These are phyloP conservation scores for Candida maesae DNA, from an alignment of 805 yeast genomes.

Conservation along the genomic window DNA sequence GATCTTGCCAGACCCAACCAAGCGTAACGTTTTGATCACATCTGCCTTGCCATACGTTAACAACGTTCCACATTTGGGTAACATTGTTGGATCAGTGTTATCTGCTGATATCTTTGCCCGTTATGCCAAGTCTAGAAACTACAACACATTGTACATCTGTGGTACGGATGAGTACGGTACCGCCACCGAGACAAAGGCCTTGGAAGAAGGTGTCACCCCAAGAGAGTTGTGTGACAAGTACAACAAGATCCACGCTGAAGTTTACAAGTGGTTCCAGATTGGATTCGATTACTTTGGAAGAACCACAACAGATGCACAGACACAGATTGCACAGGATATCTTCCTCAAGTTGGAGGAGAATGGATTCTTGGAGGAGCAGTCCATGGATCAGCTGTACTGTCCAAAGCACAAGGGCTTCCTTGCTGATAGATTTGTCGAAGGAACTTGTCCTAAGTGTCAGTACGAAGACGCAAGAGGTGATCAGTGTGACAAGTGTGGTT, in stretches of 20 bases:
- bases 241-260: slow-evolving; percentile 78
- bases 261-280: slow-evolving; percentile 95
- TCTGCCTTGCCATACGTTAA: slow-evolving; percentile 98
- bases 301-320: slow-evolving; percentile 88
- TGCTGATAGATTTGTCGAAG: slow-evolving; percentile 97
- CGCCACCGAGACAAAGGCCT: slow-evolving; percentile 97
- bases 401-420: slow-evolving; percentile 84
- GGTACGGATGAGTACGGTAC: slow-evolving; percentile 99
- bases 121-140: slow-evolving; percentile 83
- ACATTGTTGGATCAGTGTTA: slow-evolving; percentile 91
- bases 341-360: slow-evolving; percentile 74
- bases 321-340: slow-evolving; percentile 93
- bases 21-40: slow-evolving; percentile 80
- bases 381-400: slow-evolving; percentile 89
- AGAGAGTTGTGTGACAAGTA: slow-evolving; percentile 87
- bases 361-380: slow-evolving; percentile 78
- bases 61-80: slow-evolving; percentile 98
- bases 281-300: slow-evolving; percentile 95
- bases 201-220: slow-evolving; percentile 90
- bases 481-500: slow-evolving; percentile 97
- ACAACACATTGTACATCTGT: slow-evolving; percentile 81
- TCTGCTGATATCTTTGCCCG: slow-evolving; percentile 93
- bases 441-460: slow-evolving; percentile 91
- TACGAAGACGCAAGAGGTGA: slow-evolving; percentile 99
- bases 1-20: slow-evolving; percentile 56